phyloP scores from a whole-genome alignment of 495 filamentous ascomycete genomes.

The Daldinia loculata region DNA sequence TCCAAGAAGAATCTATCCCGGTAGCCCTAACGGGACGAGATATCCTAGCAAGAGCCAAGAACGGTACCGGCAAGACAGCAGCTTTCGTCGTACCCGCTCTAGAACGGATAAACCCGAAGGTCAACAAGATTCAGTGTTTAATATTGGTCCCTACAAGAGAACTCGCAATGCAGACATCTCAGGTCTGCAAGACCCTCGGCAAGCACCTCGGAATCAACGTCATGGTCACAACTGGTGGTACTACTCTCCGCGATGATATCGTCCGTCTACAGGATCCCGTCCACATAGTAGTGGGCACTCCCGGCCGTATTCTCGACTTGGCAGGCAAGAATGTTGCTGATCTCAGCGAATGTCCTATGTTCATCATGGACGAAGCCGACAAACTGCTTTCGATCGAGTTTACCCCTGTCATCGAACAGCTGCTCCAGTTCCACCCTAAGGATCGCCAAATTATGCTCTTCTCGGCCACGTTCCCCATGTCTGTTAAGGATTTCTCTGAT shows the following conservation, averaged over 20 bases:
- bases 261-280: slow-evolving; percentile 92
- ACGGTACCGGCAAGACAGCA: slow-evolving; percentile 97
- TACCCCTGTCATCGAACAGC: slow-evolving; percentile 94
- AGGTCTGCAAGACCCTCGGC: slow-evolving; percentile 97
- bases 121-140: slow-evolving; percentile 91
- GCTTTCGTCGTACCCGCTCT: slow-evolving; percentile 97
- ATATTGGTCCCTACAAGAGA: slow-evolving; percentile 97
- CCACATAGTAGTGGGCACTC: slow-evolving; percentile 97
- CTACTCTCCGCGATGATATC: slow-evolving; percentile 94
- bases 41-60: slow-evolving; percentile 95
- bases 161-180: slow-evolving; percentile 97
- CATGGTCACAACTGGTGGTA: slow-evolving; percentile 98
- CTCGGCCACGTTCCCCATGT: slow-evolving; percentile 94
- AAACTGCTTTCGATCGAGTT: slow-evolving; percentile 97
- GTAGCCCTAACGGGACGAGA: slow-evolving; percentile 95
- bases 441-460: slow-evolving; percentile 99
- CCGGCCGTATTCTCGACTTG: slow-evolving; percentile 92
- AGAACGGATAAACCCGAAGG: slow-evolving; percentile 94
- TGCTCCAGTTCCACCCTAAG: slow-evolving; percentile 91
- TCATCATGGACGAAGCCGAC: slow-evolving; percentile 99
- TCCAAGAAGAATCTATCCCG: slow-evolving; percentile 98
- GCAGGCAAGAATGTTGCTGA: slow-evolving; percentile 95
- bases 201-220: slow-evolving; percentile 98
- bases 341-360: slow-evolving; percentile 94
- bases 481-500: slow-evolving; percentile 97